phyloP scores from a whole-genome alignment of 768 basidiomycete species.

The Sporobolomyces phaffii region DNA sequence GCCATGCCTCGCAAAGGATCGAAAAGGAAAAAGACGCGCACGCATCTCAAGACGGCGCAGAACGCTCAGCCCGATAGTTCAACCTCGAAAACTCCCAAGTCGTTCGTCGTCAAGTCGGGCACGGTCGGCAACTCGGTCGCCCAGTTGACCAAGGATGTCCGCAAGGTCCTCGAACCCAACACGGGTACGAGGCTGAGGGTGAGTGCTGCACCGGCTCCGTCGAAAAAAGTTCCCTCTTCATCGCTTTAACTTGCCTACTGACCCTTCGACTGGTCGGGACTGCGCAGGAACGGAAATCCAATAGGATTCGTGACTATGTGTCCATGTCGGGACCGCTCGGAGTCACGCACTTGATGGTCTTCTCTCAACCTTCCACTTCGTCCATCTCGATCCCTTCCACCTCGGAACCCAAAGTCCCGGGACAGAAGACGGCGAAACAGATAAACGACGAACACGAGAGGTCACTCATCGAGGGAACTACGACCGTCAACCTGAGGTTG shows the following conservation, averaged over 20 bases:
- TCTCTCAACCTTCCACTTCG: slow-evolving; percentile 66
- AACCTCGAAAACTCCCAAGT: slow-evolving; percentile 58
- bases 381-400: neutral
- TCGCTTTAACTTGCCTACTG: neutral
- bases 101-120: slow-evolving; percentile 95
- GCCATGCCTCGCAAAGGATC: slow-evolving; percentile 36
- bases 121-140: slow-evolving; percentile 77
- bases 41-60: slow-evolving; percentile 36
- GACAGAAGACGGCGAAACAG: slow-evolving; percentile 11
- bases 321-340: slow-evolving; percentile 82
- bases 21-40: slow-evolving; percentile 41
- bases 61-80: slow-evolving; percentile 10
- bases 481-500: slow-evolving; percentile 60
- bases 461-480: slow-evolving; percentile 28
- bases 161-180: slow-evolving; percentile 97
- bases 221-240: too few relatives aligned
- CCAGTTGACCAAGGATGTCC: slow-evolving; percentile 84
- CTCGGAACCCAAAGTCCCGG: neutral
- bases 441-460: slow-evolving; percentile 32
- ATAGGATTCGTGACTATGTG: slow-evolving; percentile 88
- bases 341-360: slow-evolving; percentile 86
- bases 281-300: slow-evolving; percentile 85
- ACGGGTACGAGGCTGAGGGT: slow-evolving; percentile 89
- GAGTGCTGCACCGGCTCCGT: slow-evolving; percentile 47
- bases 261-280: neutral